Conservation (phyloP, 768 basidiomycete genomes). For the Gautieria morchelliformis region DNA sequence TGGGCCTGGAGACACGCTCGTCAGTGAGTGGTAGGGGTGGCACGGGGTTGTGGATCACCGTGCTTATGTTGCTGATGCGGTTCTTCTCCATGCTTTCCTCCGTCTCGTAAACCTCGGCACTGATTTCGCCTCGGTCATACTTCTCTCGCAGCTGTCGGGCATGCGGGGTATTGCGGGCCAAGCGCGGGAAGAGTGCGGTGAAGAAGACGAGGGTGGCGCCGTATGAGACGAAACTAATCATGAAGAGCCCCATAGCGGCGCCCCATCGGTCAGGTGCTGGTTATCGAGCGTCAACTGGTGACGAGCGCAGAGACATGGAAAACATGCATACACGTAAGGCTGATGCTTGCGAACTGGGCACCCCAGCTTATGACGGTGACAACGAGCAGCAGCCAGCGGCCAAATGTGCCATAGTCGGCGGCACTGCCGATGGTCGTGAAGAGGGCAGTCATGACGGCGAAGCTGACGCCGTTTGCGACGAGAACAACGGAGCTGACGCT, state of each 20-base stretch:
- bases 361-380: slow-evolving; percentile 73
- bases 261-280: slow-evolving; percentile 61
- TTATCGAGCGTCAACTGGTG: not conserved
- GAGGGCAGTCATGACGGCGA: slow-evolving; percentile 72
- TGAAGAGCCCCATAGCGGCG: slow-evolving; percentile 69
- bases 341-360: slow-evolving; percentile 69
- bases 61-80: slow-evolving; percentile 75
- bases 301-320: not conserved
- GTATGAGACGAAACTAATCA: slow-evolving; percentile 70
- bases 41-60: slow-evolving; percentile 32
- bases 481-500: slow-evolving; percentile 69
- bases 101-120: slow-evolving; percentile 52
- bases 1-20: slow-evolving; percentile 39
- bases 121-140: slow-evolving; percentile 51
- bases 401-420: slow-evolving; percentile 68
- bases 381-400: slow-evolving; percentile 66
- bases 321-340: slow-evolving; percentile 47
- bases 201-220: slow-evolving; percentile 79
- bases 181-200: slow-evolving; percentile 66
- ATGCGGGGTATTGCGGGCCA: slow-evolving; percentile 68
- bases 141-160: slow-evolving; percentile 44
- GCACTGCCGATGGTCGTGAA: slow-evolving; percentile 71
- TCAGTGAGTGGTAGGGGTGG: not conserved
- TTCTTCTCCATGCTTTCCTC: slow-evolving; percentile 82
- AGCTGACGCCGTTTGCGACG: slow-evolving; percentile 65